These are phyloP conservation scores for Diaporthe aspalathi DNA, from an alignment of 2,329 filamentous ascomycete genomes.

Conservation along the genomic window DNA sequence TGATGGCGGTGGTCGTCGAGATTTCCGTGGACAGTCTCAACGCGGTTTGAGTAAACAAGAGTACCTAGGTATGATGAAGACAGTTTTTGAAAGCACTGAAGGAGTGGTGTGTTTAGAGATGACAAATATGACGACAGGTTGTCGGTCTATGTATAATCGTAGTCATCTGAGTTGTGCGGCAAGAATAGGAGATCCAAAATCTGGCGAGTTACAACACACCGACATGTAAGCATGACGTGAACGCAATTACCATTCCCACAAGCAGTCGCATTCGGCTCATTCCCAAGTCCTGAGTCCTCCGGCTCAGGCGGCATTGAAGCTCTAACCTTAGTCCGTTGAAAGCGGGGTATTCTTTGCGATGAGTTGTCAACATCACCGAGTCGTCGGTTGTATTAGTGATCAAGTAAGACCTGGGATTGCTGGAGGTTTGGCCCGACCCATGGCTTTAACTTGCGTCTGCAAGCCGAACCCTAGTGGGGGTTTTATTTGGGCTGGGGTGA, in stretches of 20 bases:
- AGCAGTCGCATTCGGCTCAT: background rate
- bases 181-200: background rate
- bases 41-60: background rate
- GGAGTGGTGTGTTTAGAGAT: no score
- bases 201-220: background rate
- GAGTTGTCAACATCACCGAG: background rate
- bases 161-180: background rate
- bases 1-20: background rate
- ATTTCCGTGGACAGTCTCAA: no score
- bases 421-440: background rate
- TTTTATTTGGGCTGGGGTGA: background rate
- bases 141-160: background rate
- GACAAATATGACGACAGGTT: background rate
- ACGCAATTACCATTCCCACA: no score
- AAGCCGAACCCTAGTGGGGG: background rate
- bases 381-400: conserved; percentile 15
- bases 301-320: background rate
- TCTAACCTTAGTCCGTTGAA: background rate
- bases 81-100: background rate
- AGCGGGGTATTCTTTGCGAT: background rate
- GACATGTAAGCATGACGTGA: background rate
- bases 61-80: no score
- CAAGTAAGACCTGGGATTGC: background rate
- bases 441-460: background rate
- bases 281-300: background rate